Evolutionary conservation across 768 basidiomycete genomes (phyloP), one percentile per base, ranked within the genome.

Genomic region (Suillus paluster): DNA sequence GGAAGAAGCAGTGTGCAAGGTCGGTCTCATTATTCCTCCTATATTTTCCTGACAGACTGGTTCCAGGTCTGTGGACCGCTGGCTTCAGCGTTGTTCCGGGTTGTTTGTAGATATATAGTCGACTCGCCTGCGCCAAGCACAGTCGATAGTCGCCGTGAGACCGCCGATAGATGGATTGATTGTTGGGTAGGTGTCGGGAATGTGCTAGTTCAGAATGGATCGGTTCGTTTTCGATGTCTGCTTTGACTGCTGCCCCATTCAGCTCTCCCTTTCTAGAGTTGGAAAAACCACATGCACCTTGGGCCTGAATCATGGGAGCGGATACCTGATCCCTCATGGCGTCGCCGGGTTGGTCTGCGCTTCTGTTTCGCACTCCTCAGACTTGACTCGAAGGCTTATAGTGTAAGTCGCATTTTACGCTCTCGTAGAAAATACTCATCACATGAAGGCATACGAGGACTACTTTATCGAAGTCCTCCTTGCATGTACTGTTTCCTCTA

Each of bases 141-240:
- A 11, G 66, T 66, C 23, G 66, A 71, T 54, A 60, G 65, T 59
- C 66, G 71, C 54, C 52, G 64, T 10, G 63, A 63, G 33, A 81
- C 83, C 55, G 80, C 86, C 30, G 84, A 86, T 66, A 69, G 73
- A 30, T 85, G 91, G 80, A 79, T 92, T 36, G 83, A 86, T 59
- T 89, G 87, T 66, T 95, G 92, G 91, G 79, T 90, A 8, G 85
- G 87, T 5, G 92, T 89, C 66, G 86, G 85, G 1, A 80, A 80
- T 59, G 80, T 93, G 19, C 67, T 87, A 17, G 82, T 90, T 7
- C 82, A 83, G 64, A 84, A 85, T 60, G 71, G 77, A 23, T 42
- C 48, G 59, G 38, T 23, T 45, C 39, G 49, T 44, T 33, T 53
- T n/a, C 19, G 30, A 55, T 55, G n/a, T 57, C 9, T 30, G 33